These are phyloP conservation scores for Ophiocordyceps camponoti-saundersi DNA, from an alignment of 2,329 filamentous ascomycete genomes.

Conservation along the genomic window DNA sequence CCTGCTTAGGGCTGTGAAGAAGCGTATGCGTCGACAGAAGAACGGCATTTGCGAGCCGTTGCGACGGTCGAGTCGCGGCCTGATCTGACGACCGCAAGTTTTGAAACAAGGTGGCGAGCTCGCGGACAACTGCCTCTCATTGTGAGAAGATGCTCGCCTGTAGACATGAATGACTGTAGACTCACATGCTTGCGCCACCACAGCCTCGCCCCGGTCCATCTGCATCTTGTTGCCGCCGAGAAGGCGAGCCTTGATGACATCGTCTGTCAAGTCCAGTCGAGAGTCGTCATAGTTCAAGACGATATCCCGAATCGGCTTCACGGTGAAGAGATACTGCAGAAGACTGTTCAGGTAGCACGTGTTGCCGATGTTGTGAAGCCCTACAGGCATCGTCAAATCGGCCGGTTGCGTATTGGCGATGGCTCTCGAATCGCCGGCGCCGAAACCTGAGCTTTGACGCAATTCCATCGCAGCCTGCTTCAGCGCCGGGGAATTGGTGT, in stretches of 20 bases:
- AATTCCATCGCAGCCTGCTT: constrained; percentile 11
- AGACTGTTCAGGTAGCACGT: constrained; percentile 97
- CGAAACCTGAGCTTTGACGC: constrained; percentile 3
- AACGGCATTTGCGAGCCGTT: constrained; percentile 65
- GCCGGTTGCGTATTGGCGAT: constrained; percentile 4
- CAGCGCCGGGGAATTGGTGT: constrained; percentile 7
- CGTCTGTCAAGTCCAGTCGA: constrained; percentile 49
- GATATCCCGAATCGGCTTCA: constrained; percentile 65
- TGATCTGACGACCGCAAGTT: constrained; percentile 48
- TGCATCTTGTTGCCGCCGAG: constrained; percentile 51
- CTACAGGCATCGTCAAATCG: constrained; percentile 52
- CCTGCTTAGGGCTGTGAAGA: constrained; percentile 13
- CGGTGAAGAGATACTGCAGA: constrained; percentile 85
- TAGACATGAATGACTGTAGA: constrained; percentile 6
- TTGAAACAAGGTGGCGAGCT: constrained; percentile 53
- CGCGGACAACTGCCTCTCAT: constrained; percentile 46
- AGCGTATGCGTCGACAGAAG: constrained; percentile 37
- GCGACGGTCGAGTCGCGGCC: constrained; percentile 50
- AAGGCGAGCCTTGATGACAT: constrained; percentile 45
- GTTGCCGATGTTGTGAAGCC: constrained; percentile 85
- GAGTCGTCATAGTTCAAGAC: constrained; percentile 60
- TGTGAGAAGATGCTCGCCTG: background rate
- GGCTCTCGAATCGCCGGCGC: constrained; percentile 2
- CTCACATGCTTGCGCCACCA: constrained; percentile 57
- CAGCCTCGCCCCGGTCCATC: constrained; percentile 39